These are phyloP conservation scores for Conringia planisiliqua DNA, from an alignment of 345 rosid genomes.

Conservation along the genomic window DNA sequence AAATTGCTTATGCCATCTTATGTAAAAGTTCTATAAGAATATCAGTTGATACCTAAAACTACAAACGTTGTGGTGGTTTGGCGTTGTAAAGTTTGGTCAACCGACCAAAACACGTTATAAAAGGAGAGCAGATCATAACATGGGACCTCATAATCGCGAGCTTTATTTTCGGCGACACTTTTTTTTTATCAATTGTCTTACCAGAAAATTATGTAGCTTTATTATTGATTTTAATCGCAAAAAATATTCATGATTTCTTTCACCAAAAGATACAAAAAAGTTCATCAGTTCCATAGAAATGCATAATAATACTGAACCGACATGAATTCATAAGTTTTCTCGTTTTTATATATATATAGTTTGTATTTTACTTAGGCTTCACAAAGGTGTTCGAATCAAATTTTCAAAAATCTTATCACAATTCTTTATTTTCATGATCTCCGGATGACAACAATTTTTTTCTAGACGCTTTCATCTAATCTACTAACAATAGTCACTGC, in stretches of 20 bases:
- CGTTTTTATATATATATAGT: too few relatives aligned
- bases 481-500: neutral
- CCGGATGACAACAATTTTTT: neutral
- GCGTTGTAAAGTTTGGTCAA: slow-evolving; percentile 34
- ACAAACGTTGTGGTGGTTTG: slow-evolving; percentile 7
- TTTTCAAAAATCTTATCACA: neutral
- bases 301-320: neutral
- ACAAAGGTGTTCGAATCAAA: neutral
- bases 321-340: neutral
- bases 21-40: neutral
- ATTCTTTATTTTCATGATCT: neutral
- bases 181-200: slow-evolving; percentile 18
- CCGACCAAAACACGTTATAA: slow-evolving; percentile 29
- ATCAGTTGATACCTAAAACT: slow-evolving; percentile 4
- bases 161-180: neutral
- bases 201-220: slow-evolving; percentile 9
- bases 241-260: slow-evolving; percentile 2
- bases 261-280: neutral
- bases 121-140: slow-evolving; percentile 24
- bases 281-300: neutral
- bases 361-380: neutral
- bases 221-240: neutral
- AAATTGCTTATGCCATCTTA: neutral
- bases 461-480: neutral
- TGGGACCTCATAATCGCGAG: slow-evolving; percentile 25